Evolutionary conservation across 2,329 filamentous ascomycete species (phyloP).

Genomic region (Parafenestella ontariensis): DNA sequence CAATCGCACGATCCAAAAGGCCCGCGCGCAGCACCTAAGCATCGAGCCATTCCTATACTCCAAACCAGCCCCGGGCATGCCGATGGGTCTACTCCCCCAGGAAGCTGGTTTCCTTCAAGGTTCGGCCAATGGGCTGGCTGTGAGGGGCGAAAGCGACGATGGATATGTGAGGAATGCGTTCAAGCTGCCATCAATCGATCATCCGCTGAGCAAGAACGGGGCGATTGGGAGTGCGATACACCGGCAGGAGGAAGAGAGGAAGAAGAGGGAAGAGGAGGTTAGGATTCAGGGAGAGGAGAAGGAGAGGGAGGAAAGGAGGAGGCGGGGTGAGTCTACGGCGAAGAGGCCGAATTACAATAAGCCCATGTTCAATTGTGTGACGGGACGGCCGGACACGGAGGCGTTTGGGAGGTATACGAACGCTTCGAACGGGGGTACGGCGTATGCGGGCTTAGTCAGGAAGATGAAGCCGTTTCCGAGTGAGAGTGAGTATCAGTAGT

Average conservation of each 20-base stretch:
- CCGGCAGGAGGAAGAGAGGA: conserved; percentile 1
- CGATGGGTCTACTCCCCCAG: conserved; percentile 19
- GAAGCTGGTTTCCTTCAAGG: conserved; percentile 3
- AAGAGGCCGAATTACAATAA: conserved; percentile 3
- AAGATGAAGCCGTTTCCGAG: neutral
- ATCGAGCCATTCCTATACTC: conserved; percentile 41
- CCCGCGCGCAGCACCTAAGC: conserved; percentile 16
- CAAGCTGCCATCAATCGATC: neutral
- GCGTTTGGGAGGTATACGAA: neutral
- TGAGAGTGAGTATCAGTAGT: conserved; percentile 13
- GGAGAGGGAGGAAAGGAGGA: neutral
- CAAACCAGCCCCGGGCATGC: conserved; percentile 21
- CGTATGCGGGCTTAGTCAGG: conserved; percentile 5
- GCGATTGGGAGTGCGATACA: neutral
- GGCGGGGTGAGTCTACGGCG: neutral
- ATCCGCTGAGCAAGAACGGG: neutral
- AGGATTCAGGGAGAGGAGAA: neutral
- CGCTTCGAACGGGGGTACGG: conserved; percentile 2
- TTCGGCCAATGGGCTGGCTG: neutral
- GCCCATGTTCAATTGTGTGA: conserved; percentile 32
- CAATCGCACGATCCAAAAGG: conserved; percentile 24
- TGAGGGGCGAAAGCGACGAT: conserved; percentile 1
- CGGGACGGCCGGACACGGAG: conserved; percentile 7
- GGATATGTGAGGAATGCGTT: conserved; percentile 10
- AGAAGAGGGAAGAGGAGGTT: neutral